A percentile compares a stretch with the other conserved stretches of the same genome.
These are phyloP conservation scores for Trypanosoma lewisi DNA, from an alignment of 208 protist genomes.

Conservation along the genomic window DNA sequence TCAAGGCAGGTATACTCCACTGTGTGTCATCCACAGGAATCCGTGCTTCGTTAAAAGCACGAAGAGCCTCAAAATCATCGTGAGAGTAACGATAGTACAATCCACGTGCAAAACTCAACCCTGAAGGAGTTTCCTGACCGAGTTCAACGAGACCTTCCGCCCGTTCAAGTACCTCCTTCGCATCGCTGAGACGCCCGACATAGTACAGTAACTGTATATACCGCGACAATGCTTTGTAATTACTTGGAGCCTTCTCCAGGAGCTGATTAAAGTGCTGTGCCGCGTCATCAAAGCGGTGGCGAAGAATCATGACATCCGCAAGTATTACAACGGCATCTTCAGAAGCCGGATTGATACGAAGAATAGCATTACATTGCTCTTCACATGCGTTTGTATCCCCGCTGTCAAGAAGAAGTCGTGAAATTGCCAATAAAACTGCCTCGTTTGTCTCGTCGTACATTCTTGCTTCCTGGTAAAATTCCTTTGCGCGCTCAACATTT, in stretches of 20 bases:
- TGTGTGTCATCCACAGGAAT: slow-evolving; percentile 68
- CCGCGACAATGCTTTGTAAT: slow-evolving; percentile 89
- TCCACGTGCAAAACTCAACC: slow-evolving; percentile 84
- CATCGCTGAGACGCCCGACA: slow-evolving; percentile 74
- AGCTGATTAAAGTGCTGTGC: slow-evolving; percentile 84
- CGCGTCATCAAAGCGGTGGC: slow-evolving; percentile 83
- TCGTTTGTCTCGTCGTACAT: slow-evolving; percentile 80
- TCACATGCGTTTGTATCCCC: slow-evolving; percentile 89
- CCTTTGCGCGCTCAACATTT: slow-evolving; percentile 51
- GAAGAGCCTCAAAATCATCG: slow-evolving; percentile 87
- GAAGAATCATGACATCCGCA: slow-evolving; percentile 89
- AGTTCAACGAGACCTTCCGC: slow-evolving; percentile 34
- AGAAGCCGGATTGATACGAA: slow-evolving; percentile 79
- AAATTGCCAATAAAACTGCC: slow-evolving; percentile 69
- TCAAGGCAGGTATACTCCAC: slow-evolving; percentile 81
- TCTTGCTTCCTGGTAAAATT: slow-evolving; percentile 85
- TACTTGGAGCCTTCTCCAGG: slow-evolving; percentile 77
- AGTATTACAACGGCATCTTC: slow-evolving; percentile 92
- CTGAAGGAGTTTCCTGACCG: slow-evolving; percentile 57
- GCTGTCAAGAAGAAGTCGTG: slow-evolving; percentile 68
- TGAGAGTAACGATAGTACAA: slow-evolving; percentile 73
- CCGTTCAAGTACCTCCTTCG: slow-evolving; percentile 42
- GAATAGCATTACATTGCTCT: slow-evolving; percentile 81
- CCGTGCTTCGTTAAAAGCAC: slow-evolving; percentile 85
- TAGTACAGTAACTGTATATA: slow-evolving; percentile 84